A percentile compares a stretch with the other conserved stretches of the same genome.
These are phyloP conservation scores for Alternaria sp. DNA, from an alignment of 2,329 filamentous ascomycete genomes.

Conservation along the genomic window DNA sequence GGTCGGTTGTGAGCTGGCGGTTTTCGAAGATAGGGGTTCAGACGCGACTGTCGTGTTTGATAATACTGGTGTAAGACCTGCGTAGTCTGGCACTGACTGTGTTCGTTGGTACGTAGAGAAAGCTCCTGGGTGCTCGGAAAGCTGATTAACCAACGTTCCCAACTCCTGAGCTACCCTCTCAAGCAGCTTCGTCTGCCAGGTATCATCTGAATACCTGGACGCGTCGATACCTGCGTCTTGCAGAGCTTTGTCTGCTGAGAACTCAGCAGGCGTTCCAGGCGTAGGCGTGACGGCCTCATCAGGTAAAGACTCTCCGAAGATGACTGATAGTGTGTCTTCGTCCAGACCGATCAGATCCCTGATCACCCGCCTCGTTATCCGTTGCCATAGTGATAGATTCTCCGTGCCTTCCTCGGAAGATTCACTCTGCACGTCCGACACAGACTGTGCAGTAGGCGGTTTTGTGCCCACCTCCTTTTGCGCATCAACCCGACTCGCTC, in stretches of 20 bases:
- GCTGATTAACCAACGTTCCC: conserved; percentile 79
- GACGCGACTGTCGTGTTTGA: conserved; percentile 27
- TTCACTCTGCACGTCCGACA: conserved; percentile 40
- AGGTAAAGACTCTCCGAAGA: conserved; percentile 82
- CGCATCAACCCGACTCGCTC: conserved; percentile 38
- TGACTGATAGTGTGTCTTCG: conserved; percentile 79
- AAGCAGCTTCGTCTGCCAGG: conserved; percentile 79
- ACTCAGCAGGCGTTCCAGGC: conserved; percentile 25
- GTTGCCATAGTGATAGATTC: conserved; percentile 75
- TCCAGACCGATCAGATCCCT: conserved; percentile 90
- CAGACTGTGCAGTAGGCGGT: conserved; percentile 22
- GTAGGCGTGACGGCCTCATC: conserved; percentile 41
- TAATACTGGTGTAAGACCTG: conserved; percentile 70
- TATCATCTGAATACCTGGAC: conserved; percentile 44
- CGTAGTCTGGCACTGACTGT: conserved; percentile 69
- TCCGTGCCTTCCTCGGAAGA: conserved; percentile 53
- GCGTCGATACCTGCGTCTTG: conserved; percentile 33
- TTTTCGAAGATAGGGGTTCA: conserved; percentile 30
- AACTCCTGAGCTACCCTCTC: conserved; percentile 87
- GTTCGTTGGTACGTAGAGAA: conserved; percentile 80
- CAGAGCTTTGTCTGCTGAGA: conserved; percentile 25
- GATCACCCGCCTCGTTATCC: conserved; percentile 84
- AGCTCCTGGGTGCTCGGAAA: conserved; percentile 85
- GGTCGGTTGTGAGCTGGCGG: conserved; percentile 38
- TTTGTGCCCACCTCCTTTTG: conserved; percentile 13